phyloP scores from a whole-genome alignment of 2,329 filamentous ascomycete genomes.

The Graphilbum fragrans region DNA sequence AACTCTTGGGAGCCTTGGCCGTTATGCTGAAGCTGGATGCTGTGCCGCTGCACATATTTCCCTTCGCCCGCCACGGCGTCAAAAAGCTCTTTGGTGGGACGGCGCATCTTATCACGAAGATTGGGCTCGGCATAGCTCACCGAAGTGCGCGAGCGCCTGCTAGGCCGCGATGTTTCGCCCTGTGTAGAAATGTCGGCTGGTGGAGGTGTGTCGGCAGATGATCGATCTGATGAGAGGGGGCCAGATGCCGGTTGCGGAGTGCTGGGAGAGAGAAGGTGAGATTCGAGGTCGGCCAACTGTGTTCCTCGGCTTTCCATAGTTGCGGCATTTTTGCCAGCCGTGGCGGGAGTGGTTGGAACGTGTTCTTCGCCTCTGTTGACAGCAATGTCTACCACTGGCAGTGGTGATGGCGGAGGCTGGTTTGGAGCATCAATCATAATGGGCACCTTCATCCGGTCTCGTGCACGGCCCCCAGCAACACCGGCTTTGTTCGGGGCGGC shows the following conservation, averaged over 20 bases:
- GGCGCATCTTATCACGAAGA: slow-evolving; percentile 70
- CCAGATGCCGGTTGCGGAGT: slow-evolving; percentile 4
- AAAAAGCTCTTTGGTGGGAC: slow-evolving; percentile 63
- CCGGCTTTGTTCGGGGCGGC: slow-evolving; percentile 5
- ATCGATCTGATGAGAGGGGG: slow-evolving; percentile 22
- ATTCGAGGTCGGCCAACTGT: neutral
- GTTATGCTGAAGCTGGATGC: neutral
- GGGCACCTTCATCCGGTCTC: slow-evolving; percentile 12
- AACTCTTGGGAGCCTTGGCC: slow-evolving; percentile 4
- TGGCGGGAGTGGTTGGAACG: slow-evolving; percentile 16
- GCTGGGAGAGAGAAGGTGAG: slow-evolving; percentile 1
- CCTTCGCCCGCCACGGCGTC: slow-evolving; percentile 61
- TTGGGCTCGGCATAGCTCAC: slow-evolving; percentile 79
- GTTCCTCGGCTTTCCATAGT: too few species aligned
- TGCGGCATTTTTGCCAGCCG: neutral
- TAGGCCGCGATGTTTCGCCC: slow-evolving; percentile 49
- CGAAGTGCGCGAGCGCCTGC: slow-evolving; percentile 52
- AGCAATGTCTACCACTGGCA: slow-evolving; percentile 3
- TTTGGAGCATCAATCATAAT: slow-evolving; percentile 18
- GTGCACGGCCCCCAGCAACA: slow-evolving; percentile 1
- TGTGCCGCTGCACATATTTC: slow-evolving; percentile 27
- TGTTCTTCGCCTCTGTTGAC: neutral
- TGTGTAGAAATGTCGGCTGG: slow-evolving; percentile 42
- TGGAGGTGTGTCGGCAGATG: slow-evolving; percentile 40
- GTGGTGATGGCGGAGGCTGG: slow-evolving; percentile 5